Evolutionary conservation across 2,329 filamentous ascomycete genomes (phyloP), one percentile per base, ranked within the genome.

Genomic region (Chaetomiaceae sp.): DNA sequence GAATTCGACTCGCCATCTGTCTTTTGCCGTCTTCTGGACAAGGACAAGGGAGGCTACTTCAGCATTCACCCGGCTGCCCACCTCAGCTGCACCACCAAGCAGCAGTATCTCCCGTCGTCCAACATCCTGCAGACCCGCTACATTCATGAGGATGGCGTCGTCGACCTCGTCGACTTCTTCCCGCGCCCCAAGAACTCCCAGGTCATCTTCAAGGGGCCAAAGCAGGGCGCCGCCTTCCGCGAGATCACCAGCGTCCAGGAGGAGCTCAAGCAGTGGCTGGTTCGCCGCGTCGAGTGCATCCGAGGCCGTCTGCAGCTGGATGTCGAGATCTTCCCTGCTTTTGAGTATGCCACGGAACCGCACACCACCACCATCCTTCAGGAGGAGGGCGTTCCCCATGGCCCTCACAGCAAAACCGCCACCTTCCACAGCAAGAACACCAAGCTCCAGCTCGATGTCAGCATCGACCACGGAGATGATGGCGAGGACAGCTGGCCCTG

Each of bases 101-200:
- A 91, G 69, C 83, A 88, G 64, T 91, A 91, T 63, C 75, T 90
- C 2, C 86, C 87, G 0, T 87, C 83, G 9, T 85, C 84, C 44
- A 89, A 88, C 62, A 85, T 91, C 55, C 73, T 91, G 2, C 84
- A 89, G 66, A 91, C 88, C 1, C 78, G 87, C n/a, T 90, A 87
- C 67, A 85, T 89, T 59, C 81, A 86, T 58, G 87, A 91, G 61
- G 81, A 87, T 52, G 88, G 87, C 1, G 87, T 89, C 0, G 80
- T 87, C 11, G 85, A 88, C 51, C 67, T 91, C 27, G 75, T 88
- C 15, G 87, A 91, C 66, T 91, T 89, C 70, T 89, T 91, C 60
- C 87, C 87, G 0, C 78, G 87, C 1, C 85, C 86, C 11, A 83
- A 81, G 64, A 81, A 77, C 47, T 76, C 77, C 29, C 72, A 72